phyloP scores from a whole-genome alignment of 2,329 filamentous ascomycete genomes.

The Cercospora sp. region DNA sequence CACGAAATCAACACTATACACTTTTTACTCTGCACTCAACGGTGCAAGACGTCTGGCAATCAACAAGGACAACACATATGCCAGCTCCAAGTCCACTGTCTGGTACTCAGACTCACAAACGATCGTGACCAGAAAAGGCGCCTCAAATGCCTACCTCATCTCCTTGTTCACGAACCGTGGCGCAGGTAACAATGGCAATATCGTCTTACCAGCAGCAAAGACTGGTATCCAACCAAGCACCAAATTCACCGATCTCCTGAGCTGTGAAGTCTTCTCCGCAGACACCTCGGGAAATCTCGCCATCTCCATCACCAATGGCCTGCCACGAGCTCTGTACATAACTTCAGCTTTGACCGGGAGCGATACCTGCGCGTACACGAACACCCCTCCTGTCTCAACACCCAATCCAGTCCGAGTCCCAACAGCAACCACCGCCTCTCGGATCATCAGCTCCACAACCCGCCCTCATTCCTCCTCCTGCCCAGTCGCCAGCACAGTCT shows the following conservation, averaged over 20 bases:
- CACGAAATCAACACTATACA: conserved; percentile 42
- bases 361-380: conserved; percentile 38
- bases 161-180: conserved; percentile 25
- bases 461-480: conserved; percentile 16
- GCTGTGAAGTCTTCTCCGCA: conserved; percentile 48
- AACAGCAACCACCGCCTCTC: neutral
- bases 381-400: neutral
- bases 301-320: conserved; percentile 47
- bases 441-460: conserved; percentile 6
- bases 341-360: conserved; percentile 40
- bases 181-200: conserved; percentile 6
- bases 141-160: conserved; percentile 11
- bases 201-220: conserved; percentile 12
- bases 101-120: conserved; percentile 30
- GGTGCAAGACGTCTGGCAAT: conserved; percentile 51
- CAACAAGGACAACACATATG: conserved; percentile 40
- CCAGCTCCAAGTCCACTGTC: conserved; percentile 42
- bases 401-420: neutral
- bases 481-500: conserved; percentile 43
- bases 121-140: conserved; percentile 24
- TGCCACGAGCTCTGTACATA: conserved; percentile 49
- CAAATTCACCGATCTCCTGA: conserved; percentile 43
- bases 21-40: conserved; percentile 48
- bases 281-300: conserved; percentile 47
- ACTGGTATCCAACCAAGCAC: conserved; percentile 20